Evolutionary conservation across 2,329 filamentous ascomycete species (phyloP), one percentile per base, ranked within the genome.

Genomic region (Tetracladium maxilliforme): DNA sequence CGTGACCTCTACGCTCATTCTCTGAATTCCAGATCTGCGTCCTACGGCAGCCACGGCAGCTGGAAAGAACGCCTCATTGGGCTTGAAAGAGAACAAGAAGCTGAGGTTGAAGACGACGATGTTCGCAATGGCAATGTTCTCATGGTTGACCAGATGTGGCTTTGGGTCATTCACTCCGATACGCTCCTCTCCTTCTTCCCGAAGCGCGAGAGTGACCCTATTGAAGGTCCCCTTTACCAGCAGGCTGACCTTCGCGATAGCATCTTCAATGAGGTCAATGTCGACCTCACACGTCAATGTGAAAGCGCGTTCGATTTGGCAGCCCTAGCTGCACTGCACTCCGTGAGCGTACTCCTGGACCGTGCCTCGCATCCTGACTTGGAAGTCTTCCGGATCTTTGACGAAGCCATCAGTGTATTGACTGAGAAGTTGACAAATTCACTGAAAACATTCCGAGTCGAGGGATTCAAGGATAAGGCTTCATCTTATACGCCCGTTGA

Each of bases 121-220:
- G 43, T 64, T 3, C 39, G 59, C 3, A 56, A 67, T 14, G 64
- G 68, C 0, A 72, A 73, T 19, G 55, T 69, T 4, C 42, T 76
- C n/a, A 75, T 76, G 66, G 64, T 76, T 0, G 71, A 76, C 30
- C 70, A 76, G 36, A 42, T 76, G 2, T 76, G 70, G 70, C 41
- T 75, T 1, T 54, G 49, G 49, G 45, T 54, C 19, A 36, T n/a
- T n/a, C n/a, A n/a, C n/a, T n/a, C n/a, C n/a, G n/a, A 51, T 7
- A 68, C 62, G 0, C 33, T 70, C 6, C 40, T 60, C 4, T 65
- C 65, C 0, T 70, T 65, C 40, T 70, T 70, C 34, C 58, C 63
- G 0, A 63, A 55, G 24, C 51, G 64, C 14, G 61, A 70, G 29
- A 64, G 63, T 2, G 56, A 59, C 18, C 58, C 61, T 0, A 58